Conservation (phyloP, 2,329 filamentous ascomycete species). For the Neofusicoccum ribis region DNA sequence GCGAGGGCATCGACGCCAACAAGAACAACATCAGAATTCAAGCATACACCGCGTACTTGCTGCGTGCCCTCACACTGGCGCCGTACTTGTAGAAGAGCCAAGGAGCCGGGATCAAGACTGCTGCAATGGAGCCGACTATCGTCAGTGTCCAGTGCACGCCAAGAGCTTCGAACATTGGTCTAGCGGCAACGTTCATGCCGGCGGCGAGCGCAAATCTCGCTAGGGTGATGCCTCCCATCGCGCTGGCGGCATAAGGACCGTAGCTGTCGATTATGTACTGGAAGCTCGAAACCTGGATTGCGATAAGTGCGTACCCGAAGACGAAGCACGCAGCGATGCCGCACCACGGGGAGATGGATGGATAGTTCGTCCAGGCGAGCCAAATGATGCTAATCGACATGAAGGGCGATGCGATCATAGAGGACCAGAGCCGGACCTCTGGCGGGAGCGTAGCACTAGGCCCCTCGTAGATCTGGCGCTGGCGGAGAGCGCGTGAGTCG, state of each 20-base stretch:
- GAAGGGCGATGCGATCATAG: constrained; percentile 44
- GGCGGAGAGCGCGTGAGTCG: constrained; percentile 21
- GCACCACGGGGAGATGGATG: constrained; percentile 47
- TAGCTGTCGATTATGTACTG: constrained; percentile 44
- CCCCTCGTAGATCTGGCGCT: constrained; percentile 25
- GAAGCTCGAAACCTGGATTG: constrained; percentile 44
- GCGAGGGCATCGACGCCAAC: no score
- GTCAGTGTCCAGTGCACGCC: constrained; percentile 47
- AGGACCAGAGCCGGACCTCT: constrained; percentile 43
- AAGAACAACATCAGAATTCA: neutral
- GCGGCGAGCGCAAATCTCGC: constrained; percentile 38
- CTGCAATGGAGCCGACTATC: constrained; percentile 38
- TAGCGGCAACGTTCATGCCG: constrained; percentile 42
- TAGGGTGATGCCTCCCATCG: constrained; percentile 38
- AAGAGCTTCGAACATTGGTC: constrained; percentile 42
- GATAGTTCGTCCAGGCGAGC: constrained; percentile 52
- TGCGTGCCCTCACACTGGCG: constrained; percentile 12
- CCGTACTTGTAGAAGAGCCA: constrained; percentile 40
- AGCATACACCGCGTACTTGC: constrained; percentile 10
- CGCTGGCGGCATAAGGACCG: constrained; percentile 43
- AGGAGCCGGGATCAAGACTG: constrained; percentile 35
- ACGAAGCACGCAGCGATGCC: constrained; percentile 17
- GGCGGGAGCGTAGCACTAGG: constrained; percentile 10
- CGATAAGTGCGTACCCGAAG: constrained; percentile 44
- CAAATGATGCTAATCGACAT: constrained; percentile 53